Evolutionary conservation across 305 asterid genomes (phyloP), one percentile per base, ranked within the genome.

Genomic region (Euphrasia arctica): DNA sequence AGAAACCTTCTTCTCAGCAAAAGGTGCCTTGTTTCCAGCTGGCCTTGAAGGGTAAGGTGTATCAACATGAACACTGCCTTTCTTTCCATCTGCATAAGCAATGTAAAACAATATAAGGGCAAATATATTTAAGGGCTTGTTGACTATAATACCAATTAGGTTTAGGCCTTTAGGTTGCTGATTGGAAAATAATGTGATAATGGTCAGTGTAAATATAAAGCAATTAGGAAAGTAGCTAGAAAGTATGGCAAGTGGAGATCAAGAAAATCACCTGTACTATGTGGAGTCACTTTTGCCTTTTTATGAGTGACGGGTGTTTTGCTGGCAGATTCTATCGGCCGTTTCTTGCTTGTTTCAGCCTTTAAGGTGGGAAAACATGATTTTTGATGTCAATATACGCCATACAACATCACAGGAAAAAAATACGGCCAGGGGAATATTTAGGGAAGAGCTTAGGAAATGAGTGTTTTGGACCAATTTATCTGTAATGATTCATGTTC

Each of bases 271-370:
- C 97, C 96, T 62, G 84, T 77, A 74, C 82, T 83, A 58, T 82
- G 89, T 8, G 90, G 94, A 65, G 89, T 84, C 3, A 66, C 65
- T 79, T 90, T 90, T 15, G 89, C 90, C 78, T 86, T 91, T 68
- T 88, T 90, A 13, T 54, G 79, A 0, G 84, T 65, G 66, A 70
- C 82, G 7, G 95, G 91, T 9, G 94, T 87, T 65, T 82, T 79
- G 45, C 49, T n/a, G 11, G 74, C 67, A 31, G 88, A 76, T 58
- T 80, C 86, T 2, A 74, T 49, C 12, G 72, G 49, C 34, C 95
- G 77, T 78, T 90, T 90, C 79, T 86, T 86, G 71, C 77, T 76
- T 49, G 78, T 45, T 52, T 63, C 79, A 69, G 41, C 93, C 95
- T 88, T 41, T 9, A 10, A 5, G 43, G 32, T 11, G n/a, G 45